Base-by-base conservation (phyloP, 306 rosid species). In the Casuarina glauca region DNA sequence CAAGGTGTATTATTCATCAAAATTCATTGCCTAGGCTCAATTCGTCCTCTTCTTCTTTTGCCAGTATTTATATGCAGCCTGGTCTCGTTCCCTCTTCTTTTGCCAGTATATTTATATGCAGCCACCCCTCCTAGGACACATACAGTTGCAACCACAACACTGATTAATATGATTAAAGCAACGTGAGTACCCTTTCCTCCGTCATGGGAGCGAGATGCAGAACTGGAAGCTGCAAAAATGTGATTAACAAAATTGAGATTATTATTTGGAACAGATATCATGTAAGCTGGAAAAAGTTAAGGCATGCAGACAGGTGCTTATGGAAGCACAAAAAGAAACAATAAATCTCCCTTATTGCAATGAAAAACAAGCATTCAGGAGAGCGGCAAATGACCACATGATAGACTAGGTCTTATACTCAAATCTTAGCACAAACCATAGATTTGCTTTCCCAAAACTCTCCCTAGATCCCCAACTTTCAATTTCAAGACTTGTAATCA, bases 11-110 rank as follows among this genome's bases (percentile, higher is more conserved):
- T 46, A 39, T 17, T n/a, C 38, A 73, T 85, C 91, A 91, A 51
- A 89, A 57, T 57, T 70, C 76, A 77, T 51, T 83, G 55, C 80
- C 90, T 75, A 92, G 90, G 53, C 89, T 92, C 20, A 94, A 78
- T 74, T 90, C 95, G 70, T 84, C 92, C 45, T 81, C 74, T 91
- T 89, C 85, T 76, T 84, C 89, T 84, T 92, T 81, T 82, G 91
- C 97, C 98, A 90, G 82, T 81, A 88, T 79, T 90, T 94, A 82
- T 81, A 89, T 26, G 76, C 89, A 52, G 93, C 92, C 80, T 88
- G 98, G 71, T 94, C 93, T 38, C 84, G 83, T 80, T 87, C 82
- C 74, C 93, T 89, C 85, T 76, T 84, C 89, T 84, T 92, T 81
- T 82, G 91, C 97, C 98, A 90, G 82, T 81, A 88, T 79, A 88